These are phyloP conservation scores for Boletus rufocinnamomeus DNA, from an alignment of 768 basidiomycete species.

Conservation along the genomic window DNA sequence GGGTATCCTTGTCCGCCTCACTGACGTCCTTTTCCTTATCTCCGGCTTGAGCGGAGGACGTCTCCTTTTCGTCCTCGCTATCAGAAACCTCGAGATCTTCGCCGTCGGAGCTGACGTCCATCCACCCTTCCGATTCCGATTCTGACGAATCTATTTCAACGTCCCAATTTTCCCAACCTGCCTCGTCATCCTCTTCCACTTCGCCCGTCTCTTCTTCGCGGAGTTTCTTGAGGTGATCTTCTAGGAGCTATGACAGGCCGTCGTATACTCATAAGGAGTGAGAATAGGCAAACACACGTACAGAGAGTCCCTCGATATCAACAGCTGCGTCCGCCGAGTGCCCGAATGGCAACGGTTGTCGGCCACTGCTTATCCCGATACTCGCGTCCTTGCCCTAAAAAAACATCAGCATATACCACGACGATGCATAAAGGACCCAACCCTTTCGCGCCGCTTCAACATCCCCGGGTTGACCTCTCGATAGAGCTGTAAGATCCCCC, in stretches of 20 bases:
- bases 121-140: constrained; percentile 72
- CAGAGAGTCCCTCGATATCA: constrained; percentile 88
- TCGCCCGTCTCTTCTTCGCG: constrained; percentile 60
- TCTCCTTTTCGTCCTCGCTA: constrained; percentile 70
- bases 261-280: background rate
- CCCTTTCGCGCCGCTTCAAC: constrained; percentile 85
- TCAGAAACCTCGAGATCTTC: constrained; percentile 78
- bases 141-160: constrained; percentile 69
- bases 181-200: constrained; percentile 64
- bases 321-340: constrained; percentile 71
- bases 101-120: constrained; percentile 71
- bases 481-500: constrained; percentile 86
- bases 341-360: constrained; percentile 78
- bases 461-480: constrained; percentile 95
- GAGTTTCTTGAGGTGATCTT: constrained; percentile 78
- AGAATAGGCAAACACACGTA: constrained; percentile 40
- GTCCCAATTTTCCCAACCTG: constrained; percentile 89
- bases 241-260: constrained; percentile 61
- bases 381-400: constrained; percentile 85
- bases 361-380: constrained; percentile 67
- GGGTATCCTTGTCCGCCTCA: constrained; percentile 19
- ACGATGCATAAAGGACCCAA: constrained; percentile 36
- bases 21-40: constrained; percentile 2
- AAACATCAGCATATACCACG: constrained; percentile 1
- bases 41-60: constrained; percentile 5